Conservation (phyloP, 495 filamentous ascomycete genomes). For the Neurospora intermedia region DNA sequence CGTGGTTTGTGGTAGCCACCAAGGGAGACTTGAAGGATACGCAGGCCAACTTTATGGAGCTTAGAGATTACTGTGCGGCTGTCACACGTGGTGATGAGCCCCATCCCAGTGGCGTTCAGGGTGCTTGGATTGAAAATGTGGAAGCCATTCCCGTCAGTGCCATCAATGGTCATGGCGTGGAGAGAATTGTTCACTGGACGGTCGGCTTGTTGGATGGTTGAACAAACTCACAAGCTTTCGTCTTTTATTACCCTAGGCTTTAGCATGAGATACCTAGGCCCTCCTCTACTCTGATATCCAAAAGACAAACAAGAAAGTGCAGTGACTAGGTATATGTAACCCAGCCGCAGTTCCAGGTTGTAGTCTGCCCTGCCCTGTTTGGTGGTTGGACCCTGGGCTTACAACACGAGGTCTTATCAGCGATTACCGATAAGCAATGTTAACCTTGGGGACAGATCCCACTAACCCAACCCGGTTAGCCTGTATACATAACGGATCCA, state of each 20-base stretch:
- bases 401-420: not conserved
- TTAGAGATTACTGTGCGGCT: slow-evolving; percentile 56
- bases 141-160: slow-evolving; percentile 78
- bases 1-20: slow-evolving; percentile 95
- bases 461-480: not conserved
- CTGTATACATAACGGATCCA: not conserved
- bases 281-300: not conserved
- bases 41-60: slow-evolving; percentile 57
- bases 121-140: slow-evolving; percentile 56
- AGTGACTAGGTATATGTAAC: not conserved
- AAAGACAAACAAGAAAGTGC: not conserved
- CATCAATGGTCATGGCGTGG: slow-evolving; percentile 71
- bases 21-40: slow-evolving; percentile 82
- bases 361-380: not conserved
- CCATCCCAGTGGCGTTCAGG: slow-evolving; percentile 60
- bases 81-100: slow-evolving; percentile 45
- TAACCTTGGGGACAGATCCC: not conserved
- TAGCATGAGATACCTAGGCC: not conserved
- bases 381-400: not conserved
- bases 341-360: not conserved
- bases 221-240: not conserved
- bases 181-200: slow-evolving; percentile 65
- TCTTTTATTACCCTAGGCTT: not conserved
- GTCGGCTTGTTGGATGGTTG: slow-evolving; percentile 56
- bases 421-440: not conserved